Percentiles rank a stretch among this genome's conserved stretches.
These are phyloP conservation scores for Glycine tomentella DNA, from an alignment of 306 rosid genomes.

Conservation along the genomic window DNA sequence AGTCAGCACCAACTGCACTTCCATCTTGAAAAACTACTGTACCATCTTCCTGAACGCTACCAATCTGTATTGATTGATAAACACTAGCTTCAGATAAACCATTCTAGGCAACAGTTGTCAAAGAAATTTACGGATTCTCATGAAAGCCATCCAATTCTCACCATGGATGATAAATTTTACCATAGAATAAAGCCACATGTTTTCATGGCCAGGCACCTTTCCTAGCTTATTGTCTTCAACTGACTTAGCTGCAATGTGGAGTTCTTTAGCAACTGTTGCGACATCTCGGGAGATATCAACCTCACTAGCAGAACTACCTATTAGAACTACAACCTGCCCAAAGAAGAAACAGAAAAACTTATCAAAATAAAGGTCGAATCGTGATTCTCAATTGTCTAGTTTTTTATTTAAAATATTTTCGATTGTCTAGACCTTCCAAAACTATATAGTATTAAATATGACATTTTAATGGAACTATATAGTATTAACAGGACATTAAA, in stretches of 20 bases:
- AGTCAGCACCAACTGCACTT: constrained; percentile 59
- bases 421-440: neutral
- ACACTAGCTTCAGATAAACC: constrained; percentile 16
- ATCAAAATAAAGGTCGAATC: neutral
- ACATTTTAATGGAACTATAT: no score
- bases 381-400: neutral
- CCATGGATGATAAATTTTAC: constrained; percentile 52
- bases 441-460: no score
- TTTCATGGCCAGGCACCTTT: constrained; percentile 58
- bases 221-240: constrained; percentile 46
- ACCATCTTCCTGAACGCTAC: constrained; percentile 69
- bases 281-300: constrained; percentile 78
- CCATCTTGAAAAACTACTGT: constrained; percentile 68
- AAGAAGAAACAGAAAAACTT: no score
- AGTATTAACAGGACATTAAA: no score
- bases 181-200: constrained; percentile 86
- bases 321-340: constrained; percentile 71
- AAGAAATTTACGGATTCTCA: constrained; percentile 18
- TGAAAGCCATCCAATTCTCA: no score
- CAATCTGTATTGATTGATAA: constrained; percentile 61
- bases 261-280: constrained; percentile 75
- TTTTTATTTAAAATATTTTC: neutral
- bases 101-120: neutral
- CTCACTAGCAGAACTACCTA: constrained; percentile 75
- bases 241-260: constrained; percentile 74